phyloP scores from a whole-genome alignment of 1,139 yeast genomes.

The Diutina rugosa region DNA sequence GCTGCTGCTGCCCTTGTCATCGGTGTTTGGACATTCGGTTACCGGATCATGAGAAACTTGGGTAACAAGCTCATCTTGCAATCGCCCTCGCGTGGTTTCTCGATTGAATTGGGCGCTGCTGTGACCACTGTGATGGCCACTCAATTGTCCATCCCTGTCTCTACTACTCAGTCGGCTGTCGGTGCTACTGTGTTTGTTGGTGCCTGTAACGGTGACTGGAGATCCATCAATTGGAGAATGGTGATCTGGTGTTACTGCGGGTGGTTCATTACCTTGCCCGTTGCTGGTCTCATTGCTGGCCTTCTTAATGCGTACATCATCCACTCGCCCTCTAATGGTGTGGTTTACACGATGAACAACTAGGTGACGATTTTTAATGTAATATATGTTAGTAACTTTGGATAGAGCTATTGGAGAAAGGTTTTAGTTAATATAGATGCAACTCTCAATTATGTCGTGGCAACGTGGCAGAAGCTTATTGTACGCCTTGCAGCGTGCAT shows the following conservation, averaged over 20 bases:
- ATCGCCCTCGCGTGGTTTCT: constrained; percentile 73
- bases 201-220: constrained; percentile 50
- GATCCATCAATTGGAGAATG: constrained; percentile 69
- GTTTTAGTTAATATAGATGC: neutral
- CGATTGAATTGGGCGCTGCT: constrained; percentile 73
- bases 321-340: constrained; percentile 50
- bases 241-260: constrained; percentile 61
- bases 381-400: neutral
- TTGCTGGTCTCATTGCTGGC: constrained; percentile 67
- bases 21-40: constrained; percentile 67
- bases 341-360: constrained; percentile 10
- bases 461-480: neutral
- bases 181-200: constrained; percentile 75
- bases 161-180: constrained; percentile 72
- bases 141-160: constrained; percentile 58
- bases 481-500: neutral
- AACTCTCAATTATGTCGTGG: neutral
- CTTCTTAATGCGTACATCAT: constrained; percentile 49
- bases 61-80: constrained; percentile 69
- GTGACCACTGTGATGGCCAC: constrained; percentile 67
- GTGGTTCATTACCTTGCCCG: constrained; percentile 63
- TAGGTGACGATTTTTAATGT: neutral
- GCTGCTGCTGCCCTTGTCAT: constrained; percentile 57
- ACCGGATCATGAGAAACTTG: constrained; percentile 55
- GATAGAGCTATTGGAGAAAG: too few relatives aligned